Evolutionary conservation across 2,329 filamentous ascomycete species (phyloP).

Genomic region (Trichoderma atroviride): DNA sequence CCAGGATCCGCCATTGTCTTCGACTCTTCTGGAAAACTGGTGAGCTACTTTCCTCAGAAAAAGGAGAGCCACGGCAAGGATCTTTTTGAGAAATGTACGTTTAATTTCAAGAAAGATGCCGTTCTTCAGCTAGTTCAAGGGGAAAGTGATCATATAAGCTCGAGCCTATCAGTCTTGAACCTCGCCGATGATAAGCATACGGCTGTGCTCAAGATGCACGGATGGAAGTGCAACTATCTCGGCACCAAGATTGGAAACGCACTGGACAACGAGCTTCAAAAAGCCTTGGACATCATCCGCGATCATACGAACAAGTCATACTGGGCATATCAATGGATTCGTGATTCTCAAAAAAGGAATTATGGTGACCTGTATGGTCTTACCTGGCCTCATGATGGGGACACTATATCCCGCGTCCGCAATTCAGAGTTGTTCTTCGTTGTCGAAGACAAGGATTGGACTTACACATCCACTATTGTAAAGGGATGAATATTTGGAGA

Average conservation of each 20-base stretch:
- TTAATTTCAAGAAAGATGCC: not conserved
- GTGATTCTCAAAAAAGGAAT: not conserved
- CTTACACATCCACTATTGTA: not conserved
- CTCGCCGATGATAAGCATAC: not conserved
- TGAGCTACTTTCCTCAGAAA: not conserved
- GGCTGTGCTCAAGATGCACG: not conserved
- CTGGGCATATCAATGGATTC: not conserved
- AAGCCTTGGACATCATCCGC: not conserved
- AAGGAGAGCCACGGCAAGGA: not conserved
- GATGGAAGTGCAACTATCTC: not conserved
- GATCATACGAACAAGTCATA: not conserved
- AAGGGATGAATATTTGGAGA: not conserved
- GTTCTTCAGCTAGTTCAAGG: not conserved
- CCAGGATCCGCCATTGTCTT: not conserved
- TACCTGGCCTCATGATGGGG: not conserved
- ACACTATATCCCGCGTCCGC: not conserved
- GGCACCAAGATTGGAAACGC: not conserved
- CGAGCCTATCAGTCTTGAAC: not conserved
- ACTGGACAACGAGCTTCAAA: not conserved
- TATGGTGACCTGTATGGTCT: not conserved
- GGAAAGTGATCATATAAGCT: not conserved
- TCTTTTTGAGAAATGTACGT: not conserved
- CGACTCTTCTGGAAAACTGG: not conserved
- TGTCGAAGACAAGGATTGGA: not conserved
- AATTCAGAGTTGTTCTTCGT: not conserved